phyloP scores from a whole-genome alignment of 805 yeast genomes.

The Maudiozyma bulderi region DNA sequence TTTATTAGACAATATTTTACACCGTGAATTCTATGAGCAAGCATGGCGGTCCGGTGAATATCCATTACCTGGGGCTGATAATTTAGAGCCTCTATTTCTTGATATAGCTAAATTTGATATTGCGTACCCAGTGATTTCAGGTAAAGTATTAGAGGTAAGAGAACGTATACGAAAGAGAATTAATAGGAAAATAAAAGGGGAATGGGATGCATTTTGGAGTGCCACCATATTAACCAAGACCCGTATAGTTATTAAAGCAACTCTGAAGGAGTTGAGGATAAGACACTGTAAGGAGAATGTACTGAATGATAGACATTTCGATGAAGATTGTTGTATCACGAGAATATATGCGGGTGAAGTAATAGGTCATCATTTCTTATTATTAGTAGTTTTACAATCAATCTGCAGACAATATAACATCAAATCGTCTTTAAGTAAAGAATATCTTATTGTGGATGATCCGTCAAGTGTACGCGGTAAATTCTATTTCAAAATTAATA shows the following conservation, averaged over 20 bases:
- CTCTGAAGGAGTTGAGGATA: no score
- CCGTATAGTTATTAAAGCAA: no score
- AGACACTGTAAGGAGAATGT: no score
- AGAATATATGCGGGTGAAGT: conserved; percentile 21
- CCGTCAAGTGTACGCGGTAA: background rate
- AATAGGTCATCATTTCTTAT: conserved; percentile 15
- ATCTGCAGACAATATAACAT: conserved; percentile 8
- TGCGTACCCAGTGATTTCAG: conserved; percentile 1
- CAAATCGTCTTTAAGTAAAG: conserved; percentile 10
- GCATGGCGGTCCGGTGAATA: background rate
- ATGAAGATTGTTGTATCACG: conserved; percentile 18
- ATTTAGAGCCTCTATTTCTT: background rate
- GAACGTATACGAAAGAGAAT: no score
- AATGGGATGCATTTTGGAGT: no score
- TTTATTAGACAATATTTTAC: background rate
- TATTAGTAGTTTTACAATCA: conserved; percentile 18
- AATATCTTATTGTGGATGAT: conserved; percentile 7
- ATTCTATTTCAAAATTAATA: no score
- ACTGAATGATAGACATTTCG: background rate
- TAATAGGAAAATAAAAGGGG: no score
- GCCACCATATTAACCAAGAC: no score
- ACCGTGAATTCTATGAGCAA: background rate
- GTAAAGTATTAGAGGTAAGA: background rate
- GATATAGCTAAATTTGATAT: conserved; percentile 2
- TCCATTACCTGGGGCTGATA: background rate